Evolutionary conservation across 768 basidiomycete species (phyloP).

Genomic region (Saitozyma sp.): DNA sequence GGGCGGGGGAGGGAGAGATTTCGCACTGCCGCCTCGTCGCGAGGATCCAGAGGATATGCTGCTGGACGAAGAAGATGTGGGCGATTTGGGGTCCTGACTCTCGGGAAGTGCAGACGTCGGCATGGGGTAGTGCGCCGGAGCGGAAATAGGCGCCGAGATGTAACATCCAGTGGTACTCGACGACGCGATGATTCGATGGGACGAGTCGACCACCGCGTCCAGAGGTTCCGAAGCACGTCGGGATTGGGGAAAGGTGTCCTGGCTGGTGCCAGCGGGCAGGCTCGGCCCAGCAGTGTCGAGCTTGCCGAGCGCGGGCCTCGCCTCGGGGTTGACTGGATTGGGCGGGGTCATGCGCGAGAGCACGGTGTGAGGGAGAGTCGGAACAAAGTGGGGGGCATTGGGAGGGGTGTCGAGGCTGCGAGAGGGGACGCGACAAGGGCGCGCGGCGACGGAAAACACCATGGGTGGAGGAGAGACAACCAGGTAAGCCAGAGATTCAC

Average conservation of each 20-base stretch:
- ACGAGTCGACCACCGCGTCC: too few relatives aligned
- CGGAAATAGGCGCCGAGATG: slow-evolving; percentile 37
- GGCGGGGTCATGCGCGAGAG: not conserved
- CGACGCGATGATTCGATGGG: slow-evolving; percentile 14
- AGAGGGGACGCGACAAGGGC: too few relatives aligned
- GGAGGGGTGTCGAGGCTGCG: too few relatives aligned
- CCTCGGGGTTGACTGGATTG: not conserved
- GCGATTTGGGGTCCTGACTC: not conserved
- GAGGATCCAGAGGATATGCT: slow-evolving; percentile 5
- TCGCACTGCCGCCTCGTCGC: not conserved
- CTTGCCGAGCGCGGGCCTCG: not conserved
- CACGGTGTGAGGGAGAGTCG: too few relatives aligned
- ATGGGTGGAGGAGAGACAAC: too few relatives aligned
- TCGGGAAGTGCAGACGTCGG: not conserved
- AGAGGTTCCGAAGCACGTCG: too few relatives aligned
- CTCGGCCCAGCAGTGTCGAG: not conserved
- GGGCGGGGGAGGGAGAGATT: slow-evolving; percentile 7
- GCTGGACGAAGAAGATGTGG: slow-evolving; percentile 13
- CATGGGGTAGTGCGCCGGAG: slow-evolving; percentile 39
- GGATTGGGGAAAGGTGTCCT: too few relatives aligned
- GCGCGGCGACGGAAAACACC: too few relatives aligned
- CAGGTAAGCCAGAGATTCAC: too few relatives aligned
- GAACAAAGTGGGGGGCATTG: too few relatives aligned
- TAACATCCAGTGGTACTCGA: slow-evolving; percentile 30
- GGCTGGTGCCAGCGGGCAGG: too few relatives aligned